These are phyloP conservation scores for Naumovozyma dairenensis DNA, from an alignment of 805 yeast genomes.

Conservation along the genomic window DNA sequence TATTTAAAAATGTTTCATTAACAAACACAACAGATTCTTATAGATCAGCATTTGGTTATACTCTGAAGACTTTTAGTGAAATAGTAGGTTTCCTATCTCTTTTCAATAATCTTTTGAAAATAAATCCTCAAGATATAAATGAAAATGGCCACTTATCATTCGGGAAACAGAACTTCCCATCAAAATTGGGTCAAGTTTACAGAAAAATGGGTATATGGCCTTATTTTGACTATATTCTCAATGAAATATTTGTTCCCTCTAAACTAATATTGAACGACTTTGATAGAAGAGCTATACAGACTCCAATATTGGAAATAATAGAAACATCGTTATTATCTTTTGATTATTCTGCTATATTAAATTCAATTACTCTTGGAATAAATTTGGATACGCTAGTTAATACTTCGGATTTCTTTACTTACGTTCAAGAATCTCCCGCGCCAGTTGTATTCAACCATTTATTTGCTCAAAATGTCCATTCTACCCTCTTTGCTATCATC, in stretches of 20 bases:
- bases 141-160: constrained; percentile 24
- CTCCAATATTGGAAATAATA: constrained; percentile 43
- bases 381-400: constrained; percentile 41
- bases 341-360: constrained; percentile 42
- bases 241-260: constrained; percentile 53
- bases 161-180: constrained; percentile 49
- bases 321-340: constrained; percentile 40
- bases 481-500: constrained; percentile 45
- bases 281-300: constrained; percentile 40
- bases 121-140: constrained; percentile 24
- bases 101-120: constrained; percentile 33
- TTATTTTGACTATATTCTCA: constrained; percentile 62
- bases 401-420: constrained; percentile 37
- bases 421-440: constrained; percentile 61
- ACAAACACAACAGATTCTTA: constrained; percentile 27
- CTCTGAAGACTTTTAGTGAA: constrained; percentile 45
- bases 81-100: constrained; percentile 54
- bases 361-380: constrained; percentile 42
- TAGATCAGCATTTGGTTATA: constrained; percentile 35
- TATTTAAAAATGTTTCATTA: constrained; percentile 34
- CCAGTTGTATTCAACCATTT: constrained; percentile 52
- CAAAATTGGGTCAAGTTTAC: constrained; percentile 48
- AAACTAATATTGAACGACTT: constrained; percentile 20
- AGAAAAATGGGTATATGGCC: constrained; percentile 69
- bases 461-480: constrained; percentile 49